Evolutionary conservation across 306 rosid species (phyloP).

Genomic region (Rosa rugosa): DNA sequence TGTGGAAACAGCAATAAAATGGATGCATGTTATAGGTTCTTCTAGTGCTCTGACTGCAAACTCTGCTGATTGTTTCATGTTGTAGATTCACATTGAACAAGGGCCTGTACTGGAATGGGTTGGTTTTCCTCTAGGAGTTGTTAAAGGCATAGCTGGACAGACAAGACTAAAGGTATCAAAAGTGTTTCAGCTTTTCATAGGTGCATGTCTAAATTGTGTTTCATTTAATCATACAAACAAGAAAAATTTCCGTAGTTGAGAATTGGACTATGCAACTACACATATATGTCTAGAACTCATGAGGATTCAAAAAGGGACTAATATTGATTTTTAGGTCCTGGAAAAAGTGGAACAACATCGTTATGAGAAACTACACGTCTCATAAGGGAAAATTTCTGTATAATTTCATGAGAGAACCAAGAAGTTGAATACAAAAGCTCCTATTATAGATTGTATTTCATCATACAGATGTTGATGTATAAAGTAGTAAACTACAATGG

Average conservation of each 20-base stretch:
- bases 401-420: too few relatives aligned
- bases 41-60: slow-evolving; percentile 1
- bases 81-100: slow-evolving; percentile 94
- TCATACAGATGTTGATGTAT: background rate
- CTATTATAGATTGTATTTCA: background rate
- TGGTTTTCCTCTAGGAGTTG: slow-evolving; percentile 89
- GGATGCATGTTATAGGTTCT: background rate
- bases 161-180: slow-evolving; percentile 69
- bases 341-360: background rate
- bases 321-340: background rate
- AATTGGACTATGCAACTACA: background rate
- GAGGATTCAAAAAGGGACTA: background rate
- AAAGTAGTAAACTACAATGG: background rate
- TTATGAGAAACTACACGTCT: background rate
- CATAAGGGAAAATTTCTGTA: background rate
- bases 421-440: background rate
- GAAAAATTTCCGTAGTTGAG: background rate
- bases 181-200: slow-evolving; percentile 1
- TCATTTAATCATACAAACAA: background rate
- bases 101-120: slow-evolving; percentile 82
- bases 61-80: slow-evolving; percentile 1
- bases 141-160: slow-evolving; percentile 97
- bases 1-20: too few relatives aligned
- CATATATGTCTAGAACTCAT: background rate
- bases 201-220: background rate